Conservation (phyloP, 306 rosid genomes). For the Cucurbita pepo region DNA sequence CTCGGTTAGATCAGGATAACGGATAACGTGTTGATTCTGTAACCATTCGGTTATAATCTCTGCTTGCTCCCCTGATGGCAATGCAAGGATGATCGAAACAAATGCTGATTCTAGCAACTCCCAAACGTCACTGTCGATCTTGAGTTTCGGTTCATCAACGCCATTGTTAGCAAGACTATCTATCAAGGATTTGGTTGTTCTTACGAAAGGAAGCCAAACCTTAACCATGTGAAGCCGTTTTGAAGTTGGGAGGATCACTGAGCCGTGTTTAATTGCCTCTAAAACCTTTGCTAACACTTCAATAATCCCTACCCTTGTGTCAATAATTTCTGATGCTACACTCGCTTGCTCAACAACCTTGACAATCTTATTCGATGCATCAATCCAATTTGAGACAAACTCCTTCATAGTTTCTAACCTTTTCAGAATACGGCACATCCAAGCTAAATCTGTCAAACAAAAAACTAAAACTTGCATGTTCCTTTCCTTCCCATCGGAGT, state of each 20-base stretch:
- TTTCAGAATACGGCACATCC: slow-evolving; percentile 53
- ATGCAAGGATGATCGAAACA: slow-evolving; percentile 61
- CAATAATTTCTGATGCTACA: slow-evolving; percentile 27
- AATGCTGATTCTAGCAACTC: slow-evolving; percentile 66
- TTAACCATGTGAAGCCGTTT: slow-evolving; percentile 60
- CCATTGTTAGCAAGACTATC: slow-evolving; percentile 27
- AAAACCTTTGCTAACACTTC: slow-evolving; percentile 68
- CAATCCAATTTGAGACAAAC: slow-evolving; percentile 59
- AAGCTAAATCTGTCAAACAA: slow-evolving; percentile 58
- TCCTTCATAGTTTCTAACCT: slow-evolving; percentile 79
- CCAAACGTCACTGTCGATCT: slow-evolving; percentile 67
- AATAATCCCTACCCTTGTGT: slow-evolving; percentile 41
- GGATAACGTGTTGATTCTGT: slow-evolving; percentile 24
- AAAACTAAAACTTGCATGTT: slow-evolving; percentile 33
- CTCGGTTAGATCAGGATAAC: slow-evolving; percentile 78
- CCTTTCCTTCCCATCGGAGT: slow-evolving; percentile 23
- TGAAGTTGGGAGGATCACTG: slow-evolving; percentile 47
- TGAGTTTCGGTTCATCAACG: slow-evolving; percentile 22
- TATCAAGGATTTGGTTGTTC: slow-evolving; percentile 63
- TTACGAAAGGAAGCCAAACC: slow-evolving; percentile 83
- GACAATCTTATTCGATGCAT: slow-evolving; percentile 67
- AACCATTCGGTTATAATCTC: slow-evolving; percentile 72
- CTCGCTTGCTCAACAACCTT: slow-evolving; percentile 39
- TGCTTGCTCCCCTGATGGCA: slow-evolving; percentile 80
- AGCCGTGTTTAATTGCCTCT: slow-evolving; percentile 73